Evolutionary conservation across 192 early-diverging fungal species (phyloP).

Genomic region (Mortierella antarctica): DNA sequence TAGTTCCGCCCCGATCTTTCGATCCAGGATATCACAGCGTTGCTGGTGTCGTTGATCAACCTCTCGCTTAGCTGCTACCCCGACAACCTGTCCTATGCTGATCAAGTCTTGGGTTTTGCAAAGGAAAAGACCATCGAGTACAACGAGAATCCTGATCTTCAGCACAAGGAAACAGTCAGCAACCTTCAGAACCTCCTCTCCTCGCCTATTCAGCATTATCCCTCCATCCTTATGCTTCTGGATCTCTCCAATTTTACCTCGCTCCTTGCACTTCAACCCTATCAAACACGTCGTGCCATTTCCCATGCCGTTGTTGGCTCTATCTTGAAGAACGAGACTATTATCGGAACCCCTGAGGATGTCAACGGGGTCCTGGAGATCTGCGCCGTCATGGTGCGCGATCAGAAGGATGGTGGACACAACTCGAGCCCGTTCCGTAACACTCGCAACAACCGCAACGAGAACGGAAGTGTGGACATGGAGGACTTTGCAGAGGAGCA

Average conservation of each 20-base stretch:
- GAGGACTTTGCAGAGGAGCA: constrained; percentile 95
- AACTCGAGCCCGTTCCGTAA: constrained; percentile 54
- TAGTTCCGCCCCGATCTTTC: constrained; percentile 91
- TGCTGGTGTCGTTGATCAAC: constrained; percentile 89
- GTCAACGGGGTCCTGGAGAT: constrained; percentile 86
- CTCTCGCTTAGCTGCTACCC: constrained; percentile 95
- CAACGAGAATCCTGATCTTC: constrained; percentile 72
- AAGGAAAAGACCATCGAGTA: constrained; percentile 78
- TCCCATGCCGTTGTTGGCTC: constrained; percentile 80
- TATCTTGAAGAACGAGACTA: constrained; percentile 75
- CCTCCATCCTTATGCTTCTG: constrained; percentile 72
- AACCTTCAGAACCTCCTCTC: constrained; percentile 88
- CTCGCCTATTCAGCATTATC: constrained; percentile 83
- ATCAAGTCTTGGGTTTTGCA: constrained; percentile 92
- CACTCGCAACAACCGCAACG: constrained; percentile 41
- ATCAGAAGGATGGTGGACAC: constrained; percentile 78
- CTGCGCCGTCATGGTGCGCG: constrained; percentile 82
- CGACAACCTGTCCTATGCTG: constrained; percentile 85
- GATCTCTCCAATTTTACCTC: constrained; percentile 84
- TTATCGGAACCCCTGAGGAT: constrained; percentile 73
- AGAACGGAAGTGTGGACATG: constrained; percentile 69
- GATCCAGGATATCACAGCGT: constrained; percentile 89
- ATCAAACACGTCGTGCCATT: constrained; percentile 83
- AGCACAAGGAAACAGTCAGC: constrained; percentile 72
- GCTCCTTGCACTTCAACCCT: constrained; percentile 86